Conservation (phyloP, 1,284 basidiomycete species). For the Ganoderma resinaceum region DNA sequence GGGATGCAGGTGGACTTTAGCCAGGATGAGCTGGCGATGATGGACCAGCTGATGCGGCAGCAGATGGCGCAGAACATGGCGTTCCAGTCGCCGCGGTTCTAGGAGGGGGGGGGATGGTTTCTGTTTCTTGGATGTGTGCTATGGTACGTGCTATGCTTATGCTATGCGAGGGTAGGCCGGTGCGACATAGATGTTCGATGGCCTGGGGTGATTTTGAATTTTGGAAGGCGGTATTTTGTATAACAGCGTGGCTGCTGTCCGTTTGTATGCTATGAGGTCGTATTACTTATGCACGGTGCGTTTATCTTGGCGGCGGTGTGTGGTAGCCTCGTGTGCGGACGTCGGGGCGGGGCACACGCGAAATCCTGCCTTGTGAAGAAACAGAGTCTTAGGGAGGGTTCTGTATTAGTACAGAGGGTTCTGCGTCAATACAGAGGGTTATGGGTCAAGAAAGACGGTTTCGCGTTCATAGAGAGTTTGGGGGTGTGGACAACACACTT, state of each 20-base stretch:
- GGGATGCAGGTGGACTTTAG: conserved; percentile 36
- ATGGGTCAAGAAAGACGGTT: too few relatives aligned
- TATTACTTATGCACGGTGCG: neutral
- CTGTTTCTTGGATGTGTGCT: conserved; percentile 1
- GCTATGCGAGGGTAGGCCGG: neutral
- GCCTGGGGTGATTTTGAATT: neutral
- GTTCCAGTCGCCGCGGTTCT: conserved; percentile 15
- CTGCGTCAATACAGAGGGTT: too few relatives aligned
- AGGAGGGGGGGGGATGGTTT: neutral
- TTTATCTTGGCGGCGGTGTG: too few relatives aligned
- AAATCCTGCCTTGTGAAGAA: too few relatives aligned
- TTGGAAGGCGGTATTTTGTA: conserved; percentile 5
- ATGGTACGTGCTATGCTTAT: neutral
- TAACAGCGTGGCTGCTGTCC: neutral
- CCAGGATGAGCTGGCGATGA: conserved; percentile 39
- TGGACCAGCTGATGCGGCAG: conserved; percentile 39
- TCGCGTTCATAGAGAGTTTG: too few relatives aligned
- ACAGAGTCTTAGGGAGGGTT: too few relatives aligned
- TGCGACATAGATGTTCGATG: neutral
- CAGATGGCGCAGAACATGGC: conserved; percentile 26
- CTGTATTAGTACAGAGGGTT: too few relatives aligned
- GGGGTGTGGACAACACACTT: too few relatives aligned
- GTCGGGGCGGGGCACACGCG: too few relatives aligned
- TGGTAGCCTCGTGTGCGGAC: too few relatives aligned
- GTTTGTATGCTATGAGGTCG: neutral